Evolutionary conservation across 805 yeast genomes (phyloP).

Genomic region (Vanderwaltozyma polyspora): DNA sequence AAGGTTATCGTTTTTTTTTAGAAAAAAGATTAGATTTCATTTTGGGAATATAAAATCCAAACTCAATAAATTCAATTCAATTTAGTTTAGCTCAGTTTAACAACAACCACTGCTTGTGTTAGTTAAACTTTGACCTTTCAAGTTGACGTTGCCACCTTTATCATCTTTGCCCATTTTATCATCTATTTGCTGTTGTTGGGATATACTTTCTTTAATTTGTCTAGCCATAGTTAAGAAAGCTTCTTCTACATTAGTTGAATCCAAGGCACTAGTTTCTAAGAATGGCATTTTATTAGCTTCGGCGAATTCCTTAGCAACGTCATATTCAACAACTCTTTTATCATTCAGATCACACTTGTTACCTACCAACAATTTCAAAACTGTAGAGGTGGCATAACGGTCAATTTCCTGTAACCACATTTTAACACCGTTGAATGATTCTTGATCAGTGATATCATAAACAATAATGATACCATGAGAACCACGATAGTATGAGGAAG

Average conservation of each 20-base stretch:
- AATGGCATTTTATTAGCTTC: conserved; percentile 85
- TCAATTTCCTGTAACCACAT: conserved; percentile 99
- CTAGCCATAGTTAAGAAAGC: conserved; percentile 98
- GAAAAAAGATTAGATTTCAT: neutral
- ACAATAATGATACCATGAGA: conserved; percentile 98
- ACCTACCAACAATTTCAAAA: conserved; percentile 89
- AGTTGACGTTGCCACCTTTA: conserved; percentile 46
- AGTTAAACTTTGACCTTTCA: conserved; percentile 55
- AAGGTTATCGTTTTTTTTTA: too few relatives aligned
- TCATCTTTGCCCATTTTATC: conserved; percentile 32
- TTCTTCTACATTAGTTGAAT: conserved; percentile 94
- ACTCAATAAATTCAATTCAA: too few relatives aligned
- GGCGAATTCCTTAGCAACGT: conserved; percentile 95
- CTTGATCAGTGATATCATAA: conserved; percentile 96
- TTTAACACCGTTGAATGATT: conserved; percentile 88
- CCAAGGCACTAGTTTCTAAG: conserved; percentile 90
- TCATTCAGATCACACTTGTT: conserved; percentile 91
- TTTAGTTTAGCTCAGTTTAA: conserved; percentile 13
- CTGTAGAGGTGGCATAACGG: conserved; percentile 96
- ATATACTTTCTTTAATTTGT: conserved; percentile 93
- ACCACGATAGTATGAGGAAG: conserved; percentile 95
- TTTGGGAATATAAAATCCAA: neutral
- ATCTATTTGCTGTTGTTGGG: conserved; percentile 35
- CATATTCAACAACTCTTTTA: conserved; percentile 89
- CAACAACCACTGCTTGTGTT: conserved; percentile 39